A percentile compares a stretch with the other conserved stretches of the same genome.
These are phyloP conservation scores for Ceratobasidium sp. DNA, from an alignment of 1,284 basidiomycete genomes.

Conservation along the genomic window DNA sequence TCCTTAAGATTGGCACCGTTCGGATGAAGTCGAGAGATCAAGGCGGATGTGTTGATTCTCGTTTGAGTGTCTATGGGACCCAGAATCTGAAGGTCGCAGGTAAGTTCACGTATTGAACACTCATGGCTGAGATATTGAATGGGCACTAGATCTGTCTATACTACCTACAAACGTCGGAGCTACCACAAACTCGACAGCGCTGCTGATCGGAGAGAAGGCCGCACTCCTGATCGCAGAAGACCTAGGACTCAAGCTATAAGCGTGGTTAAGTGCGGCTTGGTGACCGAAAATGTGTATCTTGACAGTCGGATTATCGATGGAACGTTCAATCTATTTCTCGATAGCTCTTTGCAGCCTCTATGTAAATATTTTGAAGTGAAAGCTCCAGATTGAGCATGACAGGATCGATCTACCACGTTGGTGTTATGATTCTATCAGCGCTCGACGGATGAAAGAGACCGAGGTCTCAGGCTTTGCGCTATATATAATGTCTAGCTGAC, in stretches of 20 bases:
- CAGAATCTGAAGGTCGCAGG: constrained; percentile 49
- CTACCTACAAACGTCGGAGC: constrained; percentile 7
- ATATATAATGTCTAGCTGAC: no score
- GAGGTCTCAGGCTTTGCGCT: no score
- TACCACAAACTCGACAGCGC: constrained; percentile 17
- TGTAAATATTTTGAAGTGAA: no score
- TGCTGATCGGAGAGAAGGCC: constrained; percentile 27
- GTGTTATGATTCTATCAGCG: no score
- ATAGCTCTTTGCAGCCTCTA: no score
- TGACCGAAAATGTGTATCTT: no score
- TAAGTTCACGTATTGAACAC: background rate
- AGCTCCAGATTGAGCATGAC: no score
- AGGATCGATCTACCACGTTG: no score
- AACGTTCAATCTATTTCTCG: no score
- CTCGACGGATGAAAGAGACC: no score
- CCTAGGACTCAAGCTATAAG: constrained; percentile 9
- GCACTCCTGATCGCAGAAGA: constrained; percentile 35
- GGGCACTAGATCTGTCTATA: background rate
- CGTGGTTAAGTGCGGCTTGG: no score
- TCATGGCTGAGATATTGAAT: background rate
- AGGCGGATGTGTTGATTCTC: constrained; percentile 56
- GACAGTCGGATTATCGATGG: no score
- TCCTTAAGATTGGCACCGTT: constrained; percentile 49
- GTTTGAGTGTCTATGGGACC: constrained; percentile 56
- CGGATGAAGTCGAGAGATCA: constrained; percentile 55